Base-by-base conservation (phyloP, 805 yeast species). In the Candida rishiriensis region DNA sequence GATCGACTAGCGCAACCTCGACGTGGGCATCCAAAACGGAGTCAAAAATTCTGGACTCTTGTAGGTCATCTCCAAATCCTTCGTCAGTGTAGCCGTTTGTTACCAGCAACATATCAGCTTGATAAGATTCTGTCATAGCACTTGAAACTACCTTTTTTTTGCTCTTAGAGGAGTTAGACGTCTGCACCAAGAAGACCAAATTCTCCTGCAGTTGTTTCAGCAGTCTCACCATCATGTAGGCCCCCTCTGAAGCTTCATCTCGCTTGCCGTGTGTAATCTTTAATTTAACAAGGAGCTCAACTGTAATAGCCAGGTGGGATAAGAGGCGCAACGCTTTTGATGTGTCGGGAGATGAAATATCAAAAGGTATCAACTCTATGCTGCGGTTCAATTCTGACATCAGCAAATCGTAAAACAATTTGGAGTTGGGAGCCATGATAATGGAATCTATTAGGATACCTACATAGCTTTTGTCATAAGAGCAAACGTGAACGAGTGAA, bases 271-370 rank as follows among this genome's bases (percentile, higher is more conserved):
- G 26, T 21, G 26, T 17, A 12, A 26, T 26, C 2, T 46, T 48
- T 10, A 49, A 43, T 3, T 31, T 29, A n/a, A 42, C 38, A 11
- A 54, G 36, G 1, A 48, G 32, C 6, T 38, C 38, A 0, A 50
- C 10, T n/a, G 50, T 29, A 13, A 59, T 41, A 21, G 18, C 29
- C 10, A 61, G 13, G n/a, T 40, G 41, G 3, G 46, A 36, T 2
- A 60, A 14, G 18, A 49, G 34, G 0, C 38, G 15, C 4, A 39
- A 32, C 1, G 47, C 47, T 35, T 57, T 63, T 3, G 51, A 43
- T 2, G 57, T 36, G 42, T 64, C 65, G 1, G 68, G 59, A 6
- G 66, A 61, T 1, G 42, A 38, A 3, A 66, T 39, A 1, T 38
- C 41, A 18, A 48, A 47, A 3, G 54, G 48, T 29, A 64, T 34